phyloP scores from a whole-genome alignment of 352 stramenopile species.

The Phytophthora vignae region DNA sequence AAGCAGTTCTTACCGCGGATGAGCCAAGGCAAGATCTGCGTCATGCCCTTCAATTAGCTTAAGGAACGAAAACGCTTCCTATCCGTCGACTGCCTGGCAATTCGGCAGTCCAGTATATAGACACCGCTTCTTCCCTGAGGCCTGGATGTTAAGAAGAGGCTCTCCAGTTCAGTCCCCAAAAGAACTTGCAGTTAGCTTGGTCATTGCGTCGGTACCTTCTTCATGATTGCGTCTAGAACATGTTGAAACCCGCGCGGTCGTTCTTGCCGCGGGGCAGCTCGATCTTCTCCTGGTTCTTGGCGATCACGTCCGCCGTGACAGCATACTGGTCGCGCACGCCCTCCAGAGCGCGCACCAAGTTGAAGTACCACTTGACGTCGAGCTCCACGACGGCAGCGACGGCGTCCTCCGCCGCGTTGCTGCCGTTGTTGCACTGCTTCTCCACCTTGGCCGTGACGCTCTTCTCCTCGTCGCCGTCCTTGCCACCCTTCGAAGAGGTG shows the following conservation, averaged over 20 bases:
- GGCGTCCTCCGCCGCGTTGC: slow-evolving; percentile 57
- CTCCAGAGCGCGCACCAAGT: slow-evolving; percentile 73
- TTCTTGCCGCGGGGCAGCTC: slow-evolving; percentile 68
- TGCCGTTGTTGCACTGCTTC: slow-evolving; percentile 53
- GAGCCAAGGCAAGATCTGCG: background rate
- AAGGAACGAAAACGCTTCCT: slow-evolving; percentile 17
- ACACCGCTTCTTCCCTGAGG: too few species aligned
- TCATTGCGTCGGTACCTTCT: background rate
- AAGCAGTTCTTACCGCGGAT: background rate
- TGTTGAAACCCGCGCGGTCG: slow-evolving; percentile 78
- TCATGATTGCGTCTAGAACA: slow-evolving; percentile 67
- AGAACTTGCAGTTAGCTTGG: background rate
- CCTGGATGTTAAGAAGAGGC: too few species aligned
- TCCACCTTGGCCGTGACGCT: slow-evolving; percentile 63
- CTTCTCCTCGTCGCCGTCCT: slow-evolving; percentile 82
- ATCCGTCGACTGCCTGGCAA: slow-evolving; percentile 10
- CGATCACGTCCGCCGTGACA: slow-evolving; percentile 69
- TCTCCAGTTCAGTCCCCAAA: slow-evolving; percentile 2
- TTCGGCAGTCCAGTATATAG: background rate
- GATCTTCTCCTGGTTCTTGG: slow-evolving; percentile 89
- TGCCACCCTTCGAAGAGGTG: slow-evolving; percentile 65
- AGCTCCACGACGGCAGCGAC: slow-evolving; percentile 75
- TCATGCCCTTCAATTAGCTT: slow-evolving; percentile 21
- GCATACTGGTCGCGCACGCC: slow-evolving; percentile 83
- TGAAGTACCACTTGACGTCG: slow-evolving; percentile 89